Evolutionary conservation across 2,329 filamentous ascomycete species (phyloP).

Genomic region (Erysiphe pisi): DNA sequence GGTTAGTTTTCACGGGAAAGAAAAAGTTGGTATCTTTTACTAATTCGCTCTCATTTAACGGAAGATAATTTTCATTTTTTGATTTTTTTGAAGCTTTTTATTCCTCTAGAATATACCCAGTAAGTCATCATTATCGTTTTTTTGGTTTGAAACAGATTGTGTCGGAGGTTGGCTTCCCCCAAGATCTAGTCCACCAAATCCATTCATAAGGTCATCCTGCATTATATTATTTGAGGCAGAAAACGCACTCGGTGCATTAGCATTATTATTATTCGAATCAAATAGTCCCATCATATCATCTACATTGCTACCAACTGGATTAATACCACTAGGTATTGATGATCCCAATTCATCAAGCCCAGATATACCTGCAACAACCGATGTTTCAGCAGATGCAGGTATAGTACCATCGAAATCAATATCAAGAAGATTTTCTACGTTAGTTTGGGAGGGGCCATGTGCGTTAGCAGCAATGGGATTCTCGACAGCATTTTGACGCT

Average conservation of each 20-base stretch:
- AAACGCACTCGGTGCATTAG: slow-evolving; percentile 29
- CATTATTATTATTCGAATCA: slow-evolving; percentile 38
- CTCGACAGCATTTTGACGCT: slow-evolving; percentile 79
- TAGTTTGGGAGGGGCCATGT: slow-evolving; percentile 50
- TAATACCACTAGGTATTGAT: slow-evolving; percentile 59
- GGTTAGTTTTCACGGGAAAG: too few species aligned
- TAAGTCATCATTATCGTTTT: slow-evolving; percentile 51
- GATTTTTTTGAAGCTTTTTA: too few species aligned
- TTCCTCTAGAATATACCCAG: slow-evolving; percentile 45
- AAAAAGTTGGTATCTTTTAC: too few species aligned
- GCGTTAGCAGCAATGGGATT: slow-evolving; percentile 87
- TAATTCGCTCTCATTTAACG: too few species aligned
- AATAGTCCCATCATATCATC: slow-evolving; percentile 72
- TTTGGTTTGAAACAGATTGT: slow-evolving; percentile 42
- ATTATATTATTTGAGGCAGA: slow-evolving; percentile 31
- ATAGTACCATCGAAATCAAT: slow-evolving; percentile 92
- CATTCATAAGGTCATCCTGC: slow-evolving; percentile 50
- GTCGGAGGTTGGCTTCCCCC: slow-evolving; percentile 53
- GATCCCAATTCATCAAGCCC: slow-evolving; percentile 47
- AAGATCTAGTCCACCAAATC: slow-evolving; percentile 73
- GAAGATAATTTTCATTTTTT: too few species aligned
- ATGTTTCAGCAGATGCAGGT: slow-evolving; percentile 70
- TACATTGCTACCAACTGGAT: slow-evolving; percentile 54
- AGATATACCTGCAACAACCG: slow-evolving; percentile 43
- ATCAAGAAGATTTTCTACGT: slow-evolving; percentile 88